Base-by-base conservation (phyloP, 2,329 filamentous ascomycete species). In the Pseudogymnoascus sp. region DNA sequence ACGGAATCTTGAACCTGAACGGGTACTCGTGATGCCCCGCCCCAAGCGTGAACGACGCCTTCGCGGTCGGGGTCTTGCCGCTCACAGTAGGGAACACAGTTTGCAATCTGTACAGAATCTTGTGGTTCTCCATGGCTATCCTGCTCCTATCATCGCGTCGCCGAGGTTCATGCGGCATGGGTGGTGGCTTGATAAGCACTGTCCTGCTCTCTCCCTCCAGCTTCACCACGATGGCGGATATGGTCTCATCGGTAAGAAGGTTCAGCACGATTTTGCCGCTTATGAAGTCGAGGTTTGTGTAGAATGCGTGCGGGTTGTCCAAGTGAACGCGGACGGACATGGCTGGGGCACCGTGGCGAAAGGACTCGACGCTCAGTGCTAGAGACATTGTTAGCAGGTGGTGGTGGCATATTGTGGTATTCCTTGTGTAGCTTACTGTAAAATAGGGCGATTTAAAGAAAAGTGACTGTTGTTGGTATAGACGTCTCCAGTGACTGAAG, bases 161-260 rank as follows among this genome's bases (percentile, higher is more conserved):
- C 15, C 60, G 58, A 12, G 60, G 60, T 4, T 60, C 18, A n/a
- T 58, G 60, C 41, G 35, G 57, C 47, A 36, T 43, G 11, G 60
- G 63, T 47, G 60, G 61, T n/a, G 68, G 67, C 5, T 67, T 64
- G 62, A 69, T 64, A 5, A 73, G 61, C 5, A 87, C 80, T 4
- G 89, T 92, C 64, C 81, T 81, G 57, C 85, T 85, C 75, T 94
- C 89, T 66, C 90, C 90, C 71, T 94, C 90, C 33, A 94, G 82
- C 77, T 94, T 94, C 69, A 93, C 89, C 37, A 90, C 79, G 64
- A 94, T 86, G 59, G 85, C 88, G 57, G 84, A 83, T 58, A 93
- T 80, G 61, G 82, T 79, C 72, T 93, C 89, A 60, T 88, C 76
- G 65, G 86, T 87, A 59, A 81, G 84, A 65, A 87, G 74, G 18